A percentile compares a stretch with the other conserved stretches of the same genome.
Evolutionary conservation across 495 filamentous ascomycete genomes (phyloP).

Genomic region (Lineolata rhizophorae): DNA sequence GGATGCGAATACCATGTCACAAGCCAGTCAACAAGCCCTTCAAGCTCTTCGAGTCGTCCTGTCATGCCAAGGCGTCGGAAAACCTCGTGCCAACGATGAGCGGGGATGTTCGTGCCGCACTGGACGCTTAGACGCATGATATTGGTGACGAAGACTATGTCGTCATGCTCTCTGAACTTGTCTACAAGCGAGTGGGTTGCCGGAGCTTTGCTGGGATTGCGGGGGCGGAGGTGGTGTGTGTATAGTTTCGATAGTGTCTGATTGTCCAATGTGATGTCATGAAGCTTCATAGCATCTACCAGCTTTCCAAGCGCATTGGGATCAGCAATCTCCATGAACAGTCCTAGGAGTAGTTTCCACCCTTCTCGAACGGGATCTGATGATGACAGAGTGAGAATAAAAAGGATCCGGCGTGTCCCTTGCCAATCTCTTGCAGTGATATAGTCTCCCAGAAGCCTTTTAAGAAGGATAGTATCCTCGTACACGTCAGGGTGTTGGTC

Average conservation of each 20-base stretch:
- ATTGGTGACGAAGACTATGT: conserved; percentile 13
- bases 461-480: conserved; percentile 38
- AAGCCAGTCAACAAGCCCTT: too few relatives aligned
- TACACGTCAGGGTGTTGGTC: conserved; percentile 60
- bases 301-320: conserved; percentile 2
- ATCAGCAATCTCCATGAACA: conserved; percentile 10
- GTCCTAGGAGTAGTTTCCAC: conserved; percentile 23
- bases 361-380: too few relatives aligned
- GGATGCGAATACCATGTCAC: too few relatives aligned
- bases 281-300: too few relatives aligned
- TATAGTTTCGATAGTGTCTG: conserved; percentile 1
- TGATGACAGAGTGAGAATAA: conserved; percentile 27
- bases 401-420: conserved; percentile 30
- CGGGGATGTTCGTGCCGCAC: conserved; percentile 15
- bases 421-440: conserved; percentile 26
- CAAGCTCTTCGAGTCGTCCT: conserved; percentile 21
- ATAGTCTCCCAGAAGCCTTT: conserved; percentile 29
- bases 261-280: conserved; percentile 7
- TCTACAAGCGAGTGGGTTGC: not conserved
- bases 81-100: conserved; percentile 23
- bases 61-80: conserved; percentile 26
- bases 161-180: conserved; percentile 7
- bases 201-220: not conserved
- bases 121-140: conserved; percentile 17
- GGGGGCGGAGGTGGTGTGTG: conserved; percentile 3